Evolutionary conservation across 768 basidiomycete genomes (phyloP).

Genomic region (Podaxis rugospora): DNA sequence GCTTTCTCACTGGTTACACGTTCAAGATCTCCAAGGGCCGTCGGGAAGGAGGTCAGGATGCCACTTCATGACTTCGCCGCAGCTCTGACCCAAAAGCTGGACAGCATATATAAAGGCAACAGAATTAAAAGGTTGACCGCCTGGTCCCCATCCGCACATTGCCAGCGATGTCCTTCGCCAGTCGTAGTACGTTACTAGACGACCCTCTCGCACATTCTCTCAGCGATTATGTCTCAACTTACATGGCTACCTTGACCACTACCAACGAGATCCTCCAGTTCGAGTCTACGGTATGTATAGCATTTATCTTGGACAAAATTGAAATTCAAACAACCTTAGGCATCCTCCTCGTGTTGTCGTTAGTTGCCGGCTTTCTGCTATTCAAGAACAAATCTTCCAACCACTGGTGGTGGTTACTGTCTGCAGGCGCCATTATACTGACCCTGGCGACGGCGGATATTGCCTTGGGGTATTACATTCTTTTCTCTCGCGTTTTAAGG

Average conservation of each 20-base stretch:
- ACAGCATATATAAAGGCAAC: background rate
- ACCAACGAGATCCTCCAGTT: background rate
- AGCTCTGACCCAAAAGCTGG: background rate
- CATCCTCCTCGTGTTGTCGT: background rate
- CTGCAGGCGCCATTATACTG: background rate
- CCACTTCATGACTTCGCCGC: background rate
- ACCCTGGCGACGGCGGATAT: background rate
- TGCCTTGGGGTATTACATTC: slow-evolving; percentile 1
- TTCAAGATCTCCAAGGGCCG: background rate
- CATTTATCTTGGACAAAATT: background rate
- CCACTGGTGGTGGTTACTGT: background rate
- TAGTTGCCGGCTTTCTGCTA: background rate
- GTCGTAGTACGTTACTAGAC: background rate
- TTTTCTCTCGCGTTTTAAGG: background rate
- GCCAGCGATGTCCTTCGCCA: background rate
- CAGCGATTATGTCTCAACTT: background rate
- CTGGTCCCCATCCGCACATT: background rate
- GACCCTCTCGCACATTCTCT: background rate
- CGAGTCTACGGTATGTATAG: background rate
- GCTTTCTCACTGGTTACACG: background rate
- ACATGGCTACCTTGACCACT: background rate
- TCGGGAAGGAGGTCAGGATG: background rate
- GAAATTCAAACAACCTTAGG: background rate
- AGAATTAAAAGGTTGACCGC: background rate
- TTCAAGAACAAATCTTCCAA: background rate